Evolutionary conservation across 2,329 filamentous ascomycete genomes (phyloP).

Genomic region (Kalmusia sp.): DNA sequence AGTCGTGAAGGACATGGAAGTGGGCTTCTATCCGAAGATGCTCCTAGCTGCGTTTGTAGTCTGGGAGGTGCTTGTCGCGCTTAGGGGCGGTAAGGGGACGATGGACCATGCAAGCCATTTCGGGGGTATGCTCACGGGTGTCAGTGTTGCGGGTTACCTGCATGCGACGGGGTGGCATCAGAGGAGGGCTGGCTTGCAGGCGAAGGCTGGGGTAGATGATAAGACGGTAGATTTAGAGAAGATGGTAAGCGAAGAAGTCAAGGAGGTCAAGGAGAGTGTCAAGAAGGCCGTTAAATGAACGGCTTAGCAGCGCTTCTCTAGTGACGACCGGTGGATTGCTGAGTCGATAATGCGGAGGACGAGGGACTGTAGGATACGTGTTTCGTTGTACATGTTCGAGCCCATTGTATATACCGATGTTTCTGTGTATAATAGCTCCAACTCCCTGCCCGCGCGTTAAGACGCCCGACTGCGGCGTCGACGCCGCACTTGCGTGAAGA

Average conservation of each 20-base stretch:
- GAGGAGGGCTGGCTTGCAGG: conserved; percentile 21
- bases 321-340: no score
- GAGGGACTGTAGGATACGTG: no score
- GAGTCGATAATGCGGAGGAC: no score
- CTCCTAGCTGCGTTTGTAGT: conserved; percentile 34
- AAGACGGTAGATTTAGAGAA: conserved; percentile 34
- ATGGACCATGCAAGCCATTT: conserved; percentile 48
- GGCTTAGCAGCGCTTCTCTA: no score
- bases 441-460: no score
- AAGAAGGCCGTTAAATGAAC: conserved; percentile 34
- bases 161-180: conserved; percentile 31
- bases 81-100: conserved; percentile 11
- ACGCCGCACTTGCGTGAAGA: no score
- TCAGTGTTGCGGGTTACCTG: conserved; percentile 35
- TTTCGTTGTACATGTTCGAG: no score
- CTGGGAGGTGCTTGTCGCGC: conserved; percentile 31
- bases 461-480: no score
- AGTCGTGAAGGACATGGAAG: conserved; percentile 32
- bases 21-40: conserved; percentile 39
- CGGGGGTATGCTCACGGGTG: conserved; percentile 38
- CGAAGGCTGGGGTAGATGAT: conserved; percentile 14
- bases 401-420: no score
- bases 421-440: no score
- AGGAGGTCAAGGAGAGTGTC: conserved; percentile 46
- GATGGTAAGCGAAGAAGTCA: conserved; percentile 28